phyloP scores from a whole-genome alignment of 257 asterid genomes.

The Penstemon newberryi region DNA sequence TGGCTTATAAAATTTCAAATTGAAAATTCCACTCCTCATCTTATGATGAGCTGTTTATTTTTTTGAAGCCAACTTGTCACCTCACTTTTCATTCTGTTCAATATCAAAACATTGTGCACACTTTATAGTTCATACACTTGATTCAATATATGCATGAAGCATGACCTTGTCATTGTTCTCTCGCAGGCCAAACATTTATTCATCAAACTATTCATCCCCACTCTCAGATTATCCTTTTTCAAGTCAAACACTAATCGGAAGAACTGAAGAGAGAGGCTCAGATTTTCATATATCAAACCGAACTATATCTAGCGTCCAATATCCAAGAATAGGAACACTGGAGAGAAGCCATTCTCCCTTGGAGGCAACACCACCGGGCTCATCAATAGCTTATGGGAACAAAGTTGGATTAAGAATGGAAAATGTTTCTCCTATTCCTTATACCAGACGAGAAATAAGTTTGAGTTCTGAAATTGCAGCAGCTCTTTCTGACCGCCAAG shows the following conservation, averaged over 20 bases:
- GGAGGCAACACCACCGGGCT: conserved; percentile 25
- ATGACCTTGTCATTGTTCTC: conserved; percentile 25
- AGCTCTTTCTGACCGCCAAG: conserved; percentile 32
- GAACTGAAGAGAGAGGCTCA: conserved; percentile 31
- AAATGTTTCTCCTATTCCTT: conserved; percentile 35
- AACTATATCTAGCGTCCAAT: conserved; percentile 13
- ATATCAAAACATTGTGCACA: background rate
- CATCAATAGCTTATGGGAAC: conserved; percentile 32
- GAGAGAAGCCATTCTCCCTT: conserved; percentile 41
- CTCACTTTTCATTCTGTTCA: background rate
- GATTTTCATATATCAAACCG: conserved; percentile 32
- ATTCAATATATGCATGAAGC: background rate
- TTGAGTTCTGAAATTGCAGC: conserved; percentile 26
- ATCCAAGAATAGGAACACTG: conserved; percentile 30
- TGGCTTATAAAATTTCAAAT: too few species aligned
- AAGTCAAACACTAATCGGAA: conserved; percentile 32
- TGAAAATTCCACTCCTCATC: too few species aligned
- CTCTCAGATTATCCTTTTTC: conserved; percentile 38
- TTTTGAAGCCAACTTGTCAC: background rate
- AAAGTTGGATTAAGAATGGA: conserved; percentile 34
- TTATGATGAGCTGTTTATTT: too few species aligned
- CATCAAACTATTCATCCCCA: conserved; percentile 39
- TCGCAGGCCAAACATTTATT: conserved; percentile 59
- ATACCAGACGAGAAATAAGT: conserved; percentile 33
- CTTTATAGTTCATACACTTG: background rate